These are phyloP conservation scores for Cucumis sativus DNA, from an alignment of 306 rosid genomes.

Conservation along the genomic window DNA sequence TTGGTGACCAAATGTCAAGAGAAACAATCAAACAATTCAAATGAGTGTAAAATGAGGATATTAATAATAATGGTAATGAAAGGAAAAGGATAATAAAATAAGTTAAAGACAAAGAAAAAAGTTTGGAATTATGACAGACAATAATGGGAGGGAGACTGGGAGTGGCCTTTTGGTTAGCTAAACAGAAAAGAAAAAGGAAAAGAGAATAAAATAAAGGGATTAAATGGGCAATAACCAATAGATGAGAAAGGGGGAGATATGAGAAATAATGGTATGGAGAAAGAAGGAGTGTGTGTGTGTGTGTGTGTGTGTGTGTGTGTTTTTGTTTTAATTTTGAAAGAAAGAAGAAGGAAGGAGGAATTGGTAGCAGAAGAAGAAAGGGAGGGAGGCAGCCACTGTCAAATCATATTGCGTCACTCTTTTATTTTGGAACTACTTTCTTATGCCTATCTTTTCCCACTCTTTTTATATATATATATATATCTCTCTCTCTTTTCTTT, in stretches of 20 bases:
- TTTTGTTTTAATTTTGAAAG: too few relatives aligned
- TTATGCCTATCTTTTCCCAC: neutral
- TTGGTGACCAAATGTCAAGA: neutral
- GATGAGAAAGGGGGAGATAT: neutral
- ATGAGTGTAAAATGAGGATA: neutral
- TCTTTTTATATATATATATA: too few relatives aligned
- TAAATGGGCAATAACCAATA: conserved; percentile 15
- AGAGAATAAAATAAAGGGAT: neutral
- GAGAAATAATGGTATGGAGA: neutral
- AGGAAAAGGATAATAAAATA: neutral
- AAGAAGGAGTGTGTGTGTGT: neutral
- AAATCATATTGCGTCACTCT: conserved; percentile 22
- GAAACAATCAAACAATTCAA: neutral
- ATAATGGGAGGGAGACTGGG: neutral
- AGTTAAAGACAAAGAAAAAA: neutral
- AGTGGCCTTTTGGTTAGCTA: neutral
- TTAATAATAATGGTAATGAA: neutral
- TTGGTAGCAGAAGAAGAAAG: conserved; percentile 17
- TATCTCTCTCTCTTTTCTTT: too few relatives aligned
- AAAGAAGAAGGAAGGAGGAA: neutral
- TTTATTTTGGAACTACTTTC: conserved; percentile 1
- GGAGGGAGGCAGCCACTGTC: conserved; percentile 32
- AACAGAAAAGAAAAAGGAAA: neutral
- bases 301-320: neutral
- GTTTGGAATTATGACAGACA: neutral